phyloP scores from a whole-genome alignment of 1,139 yeast genomes.

The Pichia sp. region DNA sequence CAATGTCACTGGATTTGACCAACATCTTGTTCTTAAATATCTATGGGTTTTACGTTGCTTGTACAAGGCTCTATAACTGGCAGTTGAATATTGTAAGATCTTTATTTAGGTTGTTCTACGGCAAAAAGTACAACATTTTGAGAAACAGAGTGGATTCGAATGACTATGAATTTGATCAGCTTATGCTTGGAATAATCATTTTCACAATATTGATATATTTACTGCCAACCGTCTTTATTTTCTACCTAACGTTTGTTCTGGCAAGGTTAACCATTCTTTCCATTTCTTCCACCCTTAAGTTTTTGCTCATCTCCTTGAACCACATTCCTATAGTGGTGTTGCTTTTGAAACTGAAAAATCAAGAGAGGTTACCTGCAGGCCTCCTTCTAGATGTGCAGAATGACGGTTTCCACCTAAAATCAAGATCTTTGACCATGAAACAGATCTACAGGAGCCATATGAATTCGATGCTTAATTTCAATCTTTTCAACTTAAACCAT shows the following conservation, averaged over 20 bases:
- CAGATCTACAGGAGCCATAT: constrained; percentile 28
- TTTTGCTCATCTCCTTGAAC: constrained; percentile 60
- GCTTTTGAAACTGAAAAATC: constrained; percentile 72
- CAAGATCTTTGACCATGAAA: constrained; percentile 23
- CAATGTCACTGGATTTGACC: constrained; percentile 60
- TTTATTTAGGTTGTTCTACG: constrained; percentile 79
- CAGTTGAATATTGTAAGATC: constrained; percentile 68
- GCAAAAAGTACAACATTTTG: constrained; percentile 79
- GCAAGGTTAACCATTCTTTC: constrained; percentile 51
- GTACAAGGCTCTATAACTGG: constrained; percentile 74
- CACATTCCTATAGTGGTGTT: constrained; percentile 85
- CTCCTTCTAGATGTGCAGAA: constrained; percentile 40
- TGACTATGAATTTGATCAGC: constrained; percentile 77
- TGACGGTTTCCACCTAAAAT: constrained; percentile 18
- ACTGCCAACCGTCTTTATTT: constrained; percentile 83
- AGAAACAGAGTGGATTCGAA: constrained; percentile 85
- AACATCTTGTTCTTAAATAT: constrained; percentile 67
- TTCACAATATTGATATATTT: constrained; percentile 76
- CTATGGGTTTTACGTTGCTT: constrained; percentile 69
- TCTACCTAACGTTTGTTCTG: constrained; percentile 69
- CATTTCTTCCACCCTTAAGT: constrained; percentile 52
- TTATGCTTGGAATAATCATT: constrained; percentile 80
- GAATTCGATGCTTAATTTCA: constrained; percentile 28
- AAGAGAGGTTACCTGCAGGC: constrained; percentile 89
- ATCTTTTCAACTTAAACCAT: constrained; percentile 24